Evolutionary conservation across 495 filamentous ascomycete species (phyloP).

Genomic region (Mycothermus thermophilus): DNA sequence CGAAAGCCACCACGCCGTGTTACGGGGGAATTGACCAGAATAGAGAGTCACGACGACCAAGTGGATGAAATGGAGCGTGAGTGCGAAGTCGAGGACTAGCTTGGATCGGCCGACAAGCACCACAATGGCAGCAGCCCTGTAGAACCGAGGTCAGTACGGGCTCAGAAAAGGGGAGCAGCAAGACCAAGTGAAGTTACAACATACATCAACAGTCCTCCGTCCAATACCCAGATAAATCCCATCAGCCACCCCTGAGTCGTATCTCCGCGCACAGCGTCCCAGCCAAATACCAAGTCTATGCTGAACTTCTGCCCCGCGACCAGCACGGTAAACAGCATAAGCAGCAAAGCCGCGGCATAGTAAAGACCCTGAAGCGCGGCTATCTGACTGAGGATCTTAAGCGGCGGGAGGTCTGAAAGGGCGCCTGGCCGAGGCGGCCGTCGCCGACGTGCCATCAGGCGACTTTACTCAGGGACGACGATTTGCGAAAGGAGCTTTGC

Average conservation of each 20-base stretch:
- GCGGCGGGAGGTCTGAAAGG: constrained; percentile 65
- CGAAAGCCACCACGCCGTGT: constrained; percentile 77
- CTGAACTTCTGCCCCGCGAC: constrained; percentile 64
- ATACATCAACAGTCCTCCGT: constrained; percentile 58
- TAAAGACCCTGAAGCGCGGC: constrained; percentile 68
- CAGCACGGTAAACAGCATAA: constrained; percentile 80
- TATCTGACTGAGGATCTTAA: constrained; percentile 81
- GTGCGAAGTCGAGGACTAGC: constrained; percentile 81
- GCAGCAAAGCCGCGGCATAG: constrained; percentile 57
- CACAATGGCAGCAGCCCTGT: constrained; percentile 62
- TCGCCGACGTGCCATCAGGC: constrained; percentile 55
- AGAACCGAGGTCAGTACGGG: constrained; percentile 2
- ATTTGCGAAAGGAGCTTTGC: too few species aligned
- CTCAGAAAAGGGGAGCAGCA: constrained; percentile 1
- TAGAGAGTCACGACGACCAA: constrained; percentile 67
- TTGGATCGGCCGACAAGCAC: constrained; percentile 75
- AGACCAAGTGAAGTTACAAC: constrained; percentile 18
- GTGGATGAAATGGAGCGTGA: constrained; percentile 79
- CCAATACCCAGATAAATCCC: constrained; percentile 74
- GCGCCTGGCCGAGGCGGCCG: constrained; percentile 67
- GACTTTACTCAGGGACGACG: not conserved
- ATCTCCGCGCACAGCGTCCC: constrained; percentile 74
- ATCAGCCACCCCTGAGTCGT: constrained; percentile 86
- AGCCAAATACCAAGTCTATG: constrained; percentile 60
- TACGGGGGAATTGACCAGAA: constrained; percentile 53